Evolutionary conservation across 2,329 filamentous ascomycete genomes (phyloP).

Genomic region (Alternaria ventricosa): DNA sequence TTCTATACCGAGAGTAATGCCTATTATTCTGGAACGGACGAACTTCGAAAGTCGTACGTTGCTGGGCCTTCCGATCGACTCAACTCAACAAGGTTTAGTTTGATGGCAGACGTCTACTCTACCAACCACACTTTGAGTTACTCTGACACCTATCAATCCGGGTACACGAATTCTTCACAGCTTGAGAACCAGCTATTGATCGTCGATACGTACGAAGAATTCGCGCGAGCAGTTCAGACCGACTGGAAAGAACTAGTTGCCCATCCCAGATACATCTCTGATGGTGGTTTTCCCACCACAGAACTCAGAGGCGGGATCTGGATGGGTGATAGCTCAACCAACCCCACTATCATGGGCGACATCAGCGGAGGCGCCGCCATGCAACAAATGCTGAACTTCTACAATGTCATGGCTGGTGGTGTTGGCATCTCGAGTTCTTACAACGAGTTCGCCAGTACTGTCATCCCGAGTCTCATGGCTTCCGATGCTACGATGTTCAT

Average conservation of each 20-base stretch:
- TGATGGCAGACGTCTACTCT: slow-evolving; percentile 34
- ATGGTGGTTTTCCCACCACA: background rate
- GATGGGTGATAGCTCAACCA: slow-evolving; percentile 21
- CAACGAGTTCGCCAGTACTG: slow-evolving; percentile 4
- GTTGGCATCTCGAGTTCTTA: slow-evolving; percentile 27
- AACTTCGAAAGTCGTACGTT: background rate
- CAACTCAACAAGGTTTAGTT: background rate
- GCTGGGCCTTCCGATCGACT: background rate
- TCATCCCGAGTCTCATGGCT: slow-evolving; percentile 12
- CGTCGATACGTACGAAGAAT: slow-evolving; percentile 70
- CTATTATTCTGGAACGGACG: background rate
- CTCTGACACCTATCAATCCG: background rate
- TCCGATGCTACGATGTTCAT: slow-evolving; percentile 62
- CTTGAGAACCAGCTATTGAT: slow-evolving; percentile 49
- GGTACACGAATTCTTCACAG: slow-evolving; percentile 26
- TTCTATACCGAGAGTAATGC: background rate
- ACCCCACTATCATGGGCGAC: slow-evolving; percentile 23
- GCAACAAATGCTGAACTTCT: slow-evolving; percentile 24
- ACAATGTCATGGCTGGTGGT: slow-evolving; percentile 22
- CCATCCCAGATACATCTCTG: background rate
- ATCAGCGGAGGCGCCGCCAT: slow-evolving; percentile 50
- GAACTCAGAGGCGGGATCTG: slow-evolving; percentile 51
- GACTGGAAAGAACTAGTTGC: slow-evolving; percentile 66
- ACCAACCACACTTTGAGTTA: slow-evolving; percentile 32
- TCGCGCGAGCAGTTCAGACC: slow-evolving; percentile 60